Percentiles rank a stretch among this genome's conserved stretches.
phyloP scores from a whole-genome alignment of 768 basidiomycete species.

The Phaeotremella skinneri region DNA sequence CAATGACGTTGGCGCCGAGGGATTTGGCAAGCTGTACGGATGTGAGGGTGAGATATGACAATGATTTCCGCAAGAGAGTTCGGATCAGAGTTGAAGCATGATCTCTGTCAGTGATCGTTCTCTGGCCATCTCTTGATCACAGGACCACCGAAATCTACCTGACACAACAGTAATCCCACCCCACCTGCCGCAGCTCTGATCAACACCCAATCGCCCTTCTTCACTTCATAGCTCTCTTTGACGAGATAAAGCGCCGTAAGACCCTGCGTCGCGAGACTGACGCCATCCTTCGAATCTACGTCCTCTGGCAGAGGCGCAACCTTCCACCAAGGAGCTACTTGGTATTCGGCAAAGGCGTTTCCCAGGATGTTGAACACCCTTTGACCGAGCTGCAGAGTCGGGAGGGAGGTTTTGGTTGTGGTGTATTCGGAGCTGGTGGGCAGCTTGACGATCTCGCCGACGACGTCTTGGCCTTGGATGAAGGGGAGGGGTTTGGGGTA shows the following conservation, averaged over 20 bases:
- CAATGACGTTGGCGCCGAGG: slow-evolving; percentile 84
- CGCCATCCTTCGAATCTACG: slow-evolving; percentile 63
- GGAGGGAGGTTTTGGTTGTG: slow-evolving; percentile 63
- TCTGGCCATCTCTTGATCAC: neutral
- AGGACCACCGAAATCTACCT: slow-evolving; percentile 49
- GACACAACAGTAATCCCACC: slow-evolving; percentile 58
- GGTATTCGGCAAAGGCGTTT: slow-evolving; percentile 66
- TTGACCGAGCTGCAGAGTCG: slow-evolving; percentile 65
- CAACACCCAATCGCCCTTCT: slow-evolving; percentile 69
- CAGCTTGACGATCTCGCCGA: slow-evolving; percentile 71
- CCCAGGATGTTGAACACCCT: slow-evolving; percentile 59
- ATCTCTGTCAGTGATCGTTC: neutral
- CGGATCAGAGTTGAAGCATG: neutral
- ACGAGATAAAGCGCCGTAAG: slow-evolving; percentile 72
- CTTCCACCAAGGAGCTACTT: slow-evolving; percentile 63
- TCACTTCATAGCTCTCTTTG: slow-evolving; percentile 79
- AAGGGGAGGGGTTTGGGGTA: slow-evolving; percentile 52
- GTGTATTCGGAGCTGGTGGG: slow-evolving; percentile 59
- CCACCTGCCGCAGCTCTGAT: slow-evolving; percentile 92
- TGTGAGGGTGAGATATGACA: slow-evolving; percentile 2
- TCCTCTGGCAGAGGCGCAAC: slow-evolving; percentile 66
- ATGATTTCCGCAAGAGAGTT: no score
- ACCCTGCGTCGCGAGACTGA: slow-evolving; percentile 69
- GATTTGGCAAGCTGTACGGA: slow-evolving; percentile 64
- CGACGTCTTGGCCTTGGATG: slow-evolving; percentile 71